These are phyloP conservation scores for Coelastrella sp. DNA, from an alignment of 139 green algal species.

Conservation along the genomic window DNA sequence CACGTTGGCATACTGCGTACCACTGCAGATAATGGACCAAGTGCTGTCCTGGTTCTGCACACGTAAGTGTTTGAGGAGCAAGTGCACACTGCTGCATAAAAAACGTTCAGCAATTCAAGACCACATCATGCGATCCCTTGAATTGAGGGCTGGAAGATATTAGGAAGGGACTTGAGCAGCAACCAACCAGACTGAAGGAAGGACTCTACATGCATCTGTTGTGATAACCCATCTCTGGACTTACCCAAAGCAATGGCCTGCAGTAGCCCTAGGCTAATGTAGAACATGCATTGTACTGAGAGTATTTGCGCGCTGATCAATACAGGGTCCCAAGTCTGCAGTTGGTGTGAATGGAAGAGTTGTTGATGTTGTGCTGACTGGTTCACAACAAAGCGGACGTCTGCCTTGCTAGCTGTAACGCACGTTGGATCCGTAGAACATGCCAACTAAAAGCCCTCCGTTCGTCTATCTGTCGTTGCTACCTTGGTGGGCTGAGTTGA, in stretches of 20 bases:
- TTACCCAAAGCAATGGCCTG: slow-evolving; percentile 78
- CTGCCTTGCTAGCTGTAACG: neutral
- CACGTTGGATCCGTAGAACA: slow-evolving; percentile 46
- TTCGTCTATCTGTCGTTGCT: neutral
- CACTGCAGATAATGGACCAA: neutral
- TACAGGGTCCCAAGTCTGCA: slow-evolving; percentile 78
- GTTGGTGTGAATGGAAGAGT: neutral
- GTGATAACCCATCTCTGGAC: neutral
- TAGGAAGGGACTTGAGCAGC: too few species aligned
- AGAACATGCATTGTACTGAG: slow-evolving; percentile 85
- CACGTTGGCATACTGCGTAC: neutral
- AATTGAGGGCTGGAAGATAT: too few species aligned
- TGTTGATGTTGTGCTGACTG: neutral
- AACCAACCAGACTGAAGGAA: too few species aligned
- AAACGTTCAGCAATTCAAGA: too few species aligned
- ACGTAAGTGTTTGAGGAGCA: neutral
- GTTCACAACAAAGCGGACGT: neutral
- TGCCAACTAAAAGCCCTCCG: neutral
- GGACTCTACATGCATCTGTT: too few species aligned
- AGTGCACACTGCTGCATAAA: neutral
- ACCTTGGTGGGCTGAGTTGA: neutral
- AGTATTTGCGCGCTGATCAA: slow-evolving; percentile 88
- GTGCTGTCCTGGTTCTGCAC: too few species aligned
- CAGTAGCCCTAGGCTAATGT: slow-evolving; percentile 77
- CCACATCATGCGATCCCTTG: too few species aligned